Conservation (phyloP, 805 yeast species). For the Saccharomycopsis capsularis region DNA sequence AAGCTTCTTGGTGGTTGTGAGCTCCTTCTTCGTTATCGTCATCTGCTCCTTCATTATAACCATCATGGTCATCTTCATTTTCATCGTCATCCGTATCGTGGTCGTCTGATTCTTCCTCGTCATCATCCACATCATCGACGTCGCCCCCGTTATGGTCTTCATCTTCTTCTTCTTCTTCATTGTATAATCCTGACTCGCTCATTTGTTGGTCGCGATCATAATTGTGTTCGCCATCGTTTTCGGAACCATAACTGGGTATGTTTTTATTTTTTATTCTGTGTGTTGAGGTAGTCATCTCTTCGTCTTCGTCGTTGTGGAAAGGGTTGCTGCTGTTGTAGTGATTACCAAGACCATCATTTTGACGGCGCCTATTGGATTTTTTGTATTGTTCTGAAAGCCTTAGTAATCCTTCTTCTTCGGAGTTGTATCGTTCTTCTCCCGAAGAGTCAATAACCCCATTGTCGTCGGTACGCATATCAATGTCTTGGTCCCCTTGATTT, state of each 20-base stretch:
- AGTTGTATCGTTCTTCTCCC: not conserved
- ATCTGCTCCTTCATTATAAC: slow-evolving; percentile 9
- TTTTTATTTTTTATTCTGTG: slow-evolving; percentile 12
- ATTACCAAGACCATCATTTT: not conserved
- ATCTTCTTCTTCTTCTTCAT: slow-evolving; percentile 22
- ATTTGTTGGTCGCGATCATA: slow-evolving; percentile 25
- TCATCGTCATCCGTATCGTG: slow-evolving; percentile 1
- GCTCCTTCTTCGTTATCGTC: slow-evolving; percentile 23
- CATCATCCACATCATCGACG: slow-evolving; percentile 1
- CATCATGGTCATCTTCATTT: not conserved
- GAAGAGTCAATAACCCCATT: not conserved
- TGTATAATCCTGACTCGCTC: slow-evolving; percentile 19
- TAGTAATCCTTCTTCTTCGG: slow-evolving; percentile 23
- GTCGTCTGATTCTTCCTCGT: slow-evolving; percentile 2
- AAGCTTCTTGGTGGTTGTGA: too few relatives aligned
- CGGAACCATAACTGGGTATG: slow-evolving; percentile 21
- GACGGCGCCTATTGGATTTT: slow-evolving; percentile 27
- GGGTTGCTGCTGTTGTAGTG: not conserved
- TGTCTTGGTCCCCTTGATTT: not conserved
- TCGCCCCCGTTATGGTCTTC: slow-evolving; percentile 23
- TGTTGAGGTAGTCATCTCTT: slow-evolving; percentile 20
- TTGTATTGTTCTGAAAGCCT: slow-evolving; percentile 37
- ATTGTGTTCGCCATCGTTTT: slow-evolving; percentile 24
- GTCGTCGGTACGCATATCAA: not conserved
- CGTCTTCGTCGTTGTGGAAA: slow-evolving; percentile 27